Evolutionary conservation across 306 rosid genomes (phyloP).

Genomic region (Vigna mungo): DNA sequence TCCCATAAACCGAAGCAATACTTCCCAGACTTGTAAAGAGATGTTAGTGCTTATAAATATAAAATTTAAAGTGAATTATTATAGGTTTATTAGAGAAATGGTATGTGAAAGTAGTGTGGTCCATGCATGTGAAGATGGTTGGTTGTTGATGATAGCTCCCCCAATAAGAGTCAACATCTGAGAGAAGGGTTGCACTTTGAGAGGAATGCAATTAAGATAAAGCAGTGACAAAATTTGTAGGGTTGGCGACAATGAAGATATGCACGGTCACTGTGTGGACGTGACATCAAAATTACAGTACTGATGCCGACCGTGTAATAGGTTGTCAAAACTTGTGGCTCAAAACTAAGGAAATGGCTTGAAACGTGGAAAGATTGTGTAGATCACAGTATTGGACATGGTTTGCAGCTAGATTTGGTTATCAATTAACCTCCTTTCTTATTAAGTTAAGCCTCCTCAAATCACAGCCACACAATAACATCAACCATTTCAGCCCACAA

Average conservation of each 20-base stretch:
- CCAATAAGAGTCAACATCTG: not conserved
- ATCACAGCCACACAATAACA: conserved; percentile 30
- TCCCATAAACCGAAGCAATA: no score
- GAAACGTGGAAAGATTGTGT: conserved; percentile 42
- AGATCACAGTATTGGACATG: conserved; percentile 17
- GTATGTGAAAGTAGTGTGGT: not conserved
- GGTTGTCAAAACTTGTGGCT: conserved; percentile 40
- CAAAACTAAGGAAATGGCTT: conserved; percentile 1
- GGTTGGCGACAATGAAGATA: conserved; percentile 31
- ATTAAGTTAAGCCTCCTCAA: not conserved
- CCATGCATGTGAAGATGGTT: not conserved
- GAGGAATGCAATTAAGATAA: conserved; percentile 31
- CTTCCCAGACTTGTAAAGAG: no score
- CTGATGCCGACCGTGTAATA: not conserved
- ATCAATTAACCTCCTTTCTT: not conserved
- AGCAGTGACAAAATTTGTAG: conserved; percentile 29
- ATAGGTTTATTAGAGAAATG: no score
- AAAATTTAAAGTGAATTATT: no score
- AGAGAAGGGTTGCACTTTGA: not conserved
- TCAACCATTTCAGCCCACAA: conserved; percentile 20
- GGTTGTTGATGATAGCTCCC: not conserved
- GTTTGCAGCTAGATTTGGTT: conserved; percentile 28
- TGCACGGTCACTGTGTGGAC: conserved; percentile 23
- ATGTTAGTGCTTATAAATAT: no score
- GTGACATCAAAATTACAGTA: conserved; percentile 41